phyloP scores from a whole-genome alignment of 306 rosid species.

The Abrus precatorius region DNA sequence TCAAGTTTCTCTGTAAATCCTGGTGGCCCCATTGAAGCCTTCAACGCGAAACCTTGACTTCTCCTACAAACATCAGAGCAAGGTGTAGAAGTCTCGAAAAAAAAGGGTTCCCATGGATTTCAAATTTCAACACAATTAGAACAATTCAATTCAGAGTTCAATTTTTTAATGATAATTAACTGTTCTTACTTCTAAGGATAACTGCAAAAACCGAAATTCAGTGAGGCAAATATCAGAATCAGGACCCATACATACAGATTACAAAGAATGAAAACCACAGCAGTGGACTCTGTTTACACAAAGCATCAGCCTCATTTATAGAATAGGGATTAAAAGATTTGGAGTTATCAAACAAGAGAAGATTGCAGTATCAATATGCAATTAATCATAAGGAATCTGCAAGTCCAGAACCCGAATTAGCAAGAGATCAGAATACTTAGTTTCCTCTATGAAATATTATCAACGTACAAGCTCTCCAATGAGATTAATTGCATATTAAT shows the following conservation, averaged over 20 bases:
- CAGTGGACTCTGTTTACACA: not conserved
- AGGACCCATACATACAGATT: not conserved
- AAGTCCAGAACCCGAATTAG: not conserved
- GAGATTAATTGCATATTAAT: not conserved
- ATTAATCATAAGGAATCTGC: constrained; percentile 34
- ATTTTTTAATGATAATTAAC: not conserved
- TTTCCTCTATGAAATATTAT: not conserved
- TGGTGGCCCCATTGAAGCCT: constrained; percentile 71
- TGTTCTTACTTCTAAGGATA: constrained; percentile 44
- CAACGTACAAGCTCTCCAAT: too few relatives aligned
- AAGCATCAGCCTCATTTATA: constrained; percentile 33
- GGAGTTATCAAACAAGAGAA: constrained; percentile 10
- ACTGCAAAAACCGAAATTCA: constrained; percentile 45
- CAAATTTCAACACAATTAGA: constrained; percentile 30
- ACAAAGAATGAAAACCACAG: constrained; percentile 29
- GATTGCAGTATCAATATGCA: constrained; percentile 24
- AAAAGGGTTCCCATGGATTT: not conserved
- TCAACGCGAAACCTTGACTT: constrained; percentile 57
- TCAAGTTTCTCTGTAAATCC: constrained; percentile 62
- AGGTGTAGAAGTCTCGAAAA: not conserved
- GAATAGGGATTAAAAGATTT: constrained; percentile 2
- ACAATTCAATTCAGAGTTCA: constrained; percentile 35
- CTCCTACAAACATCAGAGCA: constrained; percentile 58
- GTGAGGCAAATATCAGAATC: constrained; percentile 49
- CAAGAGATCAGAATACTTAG: constrained; percentile 9